These are phyloP conservation scores for Microbotryum violaceum DNA, from an alignment of 1,284 basidiomycete genomes.

Conservation along the genomic window DNA sequence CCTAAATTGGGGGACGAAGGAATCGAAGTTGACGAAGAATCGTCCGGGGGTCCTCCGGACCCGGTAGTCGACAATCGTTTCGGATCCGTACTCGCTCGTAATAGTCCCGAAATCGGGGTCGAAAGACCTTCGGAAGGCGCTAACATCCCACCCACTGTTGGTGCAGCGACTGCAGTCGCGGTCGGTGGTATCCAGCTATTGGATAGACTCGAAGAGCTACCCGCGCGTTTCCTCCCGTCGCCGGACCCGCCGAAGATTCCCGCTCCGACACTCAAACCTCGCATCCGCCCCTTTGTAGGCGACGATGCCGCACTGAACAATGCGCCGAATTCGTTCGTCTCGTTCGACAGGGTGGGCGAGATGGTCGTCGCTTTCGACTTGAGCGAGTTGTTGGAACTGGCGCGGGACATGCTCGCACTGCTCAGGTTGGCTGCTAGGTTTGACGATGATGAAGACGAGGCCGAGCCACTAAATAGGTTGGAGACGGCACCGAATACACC, in stretches of 20 bases:
- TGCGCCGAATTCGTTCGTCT: slow-evolving; percentile 27
- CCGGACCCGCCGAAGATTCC: slow-evolving; percentile 8
- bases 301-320: slow-evolving; percentile 14
- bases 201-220: slow-evolving; percentile 4
- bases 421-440: not conserved
- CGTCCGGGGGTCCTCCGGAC: not conserved
- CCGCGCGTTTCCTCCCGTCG: slow-evolving; percentile 6
- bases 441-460: slow-evolving; percentile 4
- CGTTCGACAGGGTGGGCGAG: slow-evolving; percentile 8
- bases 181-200: slow-evolving; percentile 8
- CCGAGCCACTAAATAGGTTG: slow-evolving; percentile 11
- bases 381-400: not conserved
- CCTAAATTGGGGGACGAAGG: too few relatives aligned
- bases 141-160: not conserved
- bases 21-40: not conserved
- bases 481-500: slow-evolving; percentile 12
- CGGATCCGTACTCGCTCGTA: slow-evolving; percentile 26
- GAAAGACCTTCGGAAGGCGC: not conserved
- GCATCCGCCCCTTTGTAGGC: slow-evolving; percentile 11
- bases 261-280: slow-evolving; percentile 27
- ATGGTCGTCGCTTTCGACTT: not conserved
- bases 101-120: slow-evolving; percentile 1
- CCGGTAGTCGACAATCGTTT: slow-evolving; percentile 12
- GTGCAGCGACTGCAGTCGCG: not conserved
- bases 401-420: not conserved